phyloP scores from a whole-genome alignment of 257 asterid genomes.

The Solanum paucissectum region DNA sequence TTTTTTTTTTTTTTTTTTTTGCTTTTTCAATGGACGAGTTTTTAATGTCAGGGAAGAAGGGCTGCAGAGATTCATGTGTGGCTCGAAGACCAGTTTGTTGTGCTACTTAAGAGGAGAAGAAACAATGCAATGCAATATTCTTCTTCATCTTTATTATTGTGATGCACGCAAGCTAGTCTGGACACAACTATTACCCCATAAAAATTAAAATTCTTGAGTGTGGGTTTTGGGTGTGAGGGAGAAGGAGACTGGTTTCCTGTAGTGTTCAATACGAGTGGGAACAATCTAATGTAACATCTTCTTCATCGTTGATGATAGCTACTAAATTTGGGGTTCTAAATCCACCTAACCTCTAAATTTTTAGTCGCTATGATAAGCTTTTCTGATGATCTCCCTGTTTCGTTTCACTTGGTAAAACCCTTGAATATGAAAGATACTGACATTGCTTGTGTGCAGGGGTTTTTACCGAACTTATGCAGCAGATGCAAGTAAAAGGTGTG shows the following conservation, averaged over 20 bases:
- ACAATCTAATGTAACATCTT: neutral
- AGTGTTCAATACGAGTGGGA: neutral
- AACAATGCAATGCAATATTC: neutral
- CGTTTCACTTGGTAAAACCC: neutral
- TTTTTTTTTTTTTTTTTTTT: neutral
- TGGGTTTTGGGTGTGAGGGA: neutral
- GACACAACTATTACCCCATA: neutral
- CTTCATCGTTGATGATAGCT: neutral
- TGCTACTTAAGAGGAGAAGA: neutral
- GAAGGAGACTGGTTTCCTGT: neutral
- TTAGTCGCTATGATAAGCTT: neutral
- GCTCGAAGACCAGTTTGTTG: neutral
- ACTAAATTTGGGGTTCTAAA: neutral
- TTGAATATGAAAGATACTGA: neutral
- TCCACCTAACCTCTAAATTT: neutral
- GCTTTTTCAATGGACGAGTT: neutral
- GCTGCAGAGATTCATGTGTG: neutral
- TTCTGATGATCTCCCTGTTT: neutral
- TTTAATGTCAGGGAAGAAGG: neutral
- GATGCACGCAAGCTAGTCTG: neutral
- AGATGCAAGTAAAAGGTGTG: conserved; percentile 98
- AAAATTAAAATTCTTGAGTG: neutral
- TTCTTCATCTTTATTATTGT: neutral
- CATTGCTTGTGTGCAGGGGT: conserved; percentile 57
- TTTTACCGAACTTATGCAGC: conserved; percentile 96